Conservation (phyloP, 306 rosid species). For the Quercus dentata region DNA sequence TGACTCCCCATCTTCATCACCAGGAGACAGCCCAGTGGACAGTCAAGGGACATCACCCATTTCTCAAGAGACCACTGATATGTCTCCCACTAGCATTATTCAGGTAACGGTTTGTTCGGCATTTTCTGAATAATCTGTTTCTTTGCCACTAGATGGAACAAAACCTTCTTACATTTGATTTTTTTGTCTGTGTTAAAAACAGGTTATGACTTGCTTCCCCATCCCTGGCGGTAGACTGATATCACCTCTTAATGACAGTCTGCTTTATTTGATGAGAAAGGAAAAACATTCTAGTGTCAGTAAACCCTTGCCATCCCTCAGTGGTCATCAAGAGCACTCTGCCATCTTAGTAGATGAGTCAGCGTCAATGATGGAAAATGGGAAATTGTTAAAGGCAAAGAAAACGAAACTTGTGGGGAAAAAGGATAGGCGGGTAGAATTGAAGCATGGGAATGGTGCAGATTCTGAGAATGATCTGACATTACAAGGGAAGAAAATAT, state of each 20-base stretch:
- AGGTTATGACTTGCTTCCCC: conserved; percentile 65
- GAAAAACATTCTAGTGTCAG: conserved; percentile 23
- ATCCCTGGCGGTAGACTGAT: conserved; percentile 39
- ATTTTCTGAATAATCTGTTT: conserved; percentile 12
- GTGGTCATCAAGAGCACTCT: conserved; percentile 40
- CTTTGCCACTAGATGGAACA: conserved; percentile 19
- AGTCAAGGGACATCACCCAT: conserved; percentile 47
- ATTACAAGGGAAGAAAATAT: conserved; percentile 31
- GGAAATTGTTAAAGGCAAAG: conserved; percentile 39
- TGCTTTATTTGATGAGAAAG: conserved; percentile 37
- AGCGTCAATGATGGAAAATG: conserved; percentile 31
- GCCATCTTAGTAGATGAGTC: conserved; percentile 40
- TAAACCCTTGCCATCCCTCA: conserved; percentile 31
- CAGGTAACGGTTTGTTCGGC: conserved; percentile 41
- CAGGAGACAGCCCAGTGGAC: conserved; percentile 53
- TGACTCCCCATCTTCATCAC: conserved; percentile 63
- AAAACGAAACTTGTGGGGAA: conserved; percentile 29
- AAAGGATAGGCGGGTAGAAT: conserved; percentile 30
- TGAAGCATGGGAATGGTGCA: conserved; percentile 29
- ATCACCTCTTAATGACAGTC: conserved; percentile 69
- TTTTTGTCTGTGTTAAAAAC: conserved; percentile 13
- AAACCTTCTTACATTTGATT: conserved; percentile 1
- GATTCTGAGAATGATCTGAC: conserved; percentile 36
- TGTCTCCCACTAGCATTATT: conserved; percentile 53
- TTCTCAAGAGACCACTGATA: conserved; percentile 36